These are phyloP conservation scores for Monosporascus ibericus DNA, from an alignment of 2,329 filamentous ascomycete genomes.

Conservation along the genomic window DNA sequence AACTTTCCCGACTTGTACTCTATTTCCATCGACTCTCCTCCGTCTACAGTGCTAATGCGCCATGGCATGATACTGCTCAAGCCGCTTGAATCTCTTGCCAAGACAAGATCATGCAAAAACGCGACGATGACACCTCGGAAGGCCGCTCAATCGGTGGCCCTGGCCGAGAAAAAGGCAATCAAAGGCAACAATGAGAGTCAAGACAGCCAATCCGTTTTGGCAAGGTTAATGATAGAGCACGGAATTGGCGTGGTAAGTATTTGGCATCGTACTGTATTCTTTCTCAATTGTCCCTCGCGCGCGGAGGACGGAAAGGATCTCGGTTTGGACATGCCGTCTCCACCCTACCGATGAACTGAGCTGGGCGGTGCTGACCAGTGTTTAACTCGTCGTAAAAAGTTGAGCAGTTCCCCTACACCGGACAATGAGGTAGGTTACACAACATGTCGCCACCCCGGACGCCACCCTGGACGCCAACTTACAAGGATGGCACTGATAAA, in stretches of 20 bases:
- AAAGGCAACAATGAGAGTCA: conserved; percentile 20
- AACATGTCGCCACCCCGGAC: not conserved
- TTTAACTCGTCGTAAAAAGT: conserved; percentile 8
- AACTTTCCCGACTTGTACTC: not conserved
- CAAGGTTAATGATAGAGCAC: conserved; percentile 15
- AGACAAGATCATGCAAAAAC: not conserved
- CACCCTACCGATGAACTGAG: not conserved
- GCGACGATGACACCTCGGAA: conserved; percentile 2
- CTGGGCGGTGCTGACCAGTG: no score
- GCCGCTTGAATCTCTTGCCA: not conserved
- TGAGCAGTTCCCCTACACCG: conserved; percentile 11
- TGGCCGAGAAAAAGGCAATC: conserved; percentile 12
- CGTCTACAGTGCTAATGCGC: no score
- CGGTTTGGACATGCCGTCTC: not conserved
- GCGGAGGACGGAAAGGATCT: no score
- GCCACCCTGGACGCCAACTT: conserved; percentile 1
- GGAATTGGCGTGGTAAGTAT: conserved; percentile 23
- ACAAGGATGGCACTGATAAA: conserved; percentile 23
- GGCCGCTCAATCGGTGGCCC: conserved; percentile 8
- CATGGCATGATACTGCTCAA: not conserved
- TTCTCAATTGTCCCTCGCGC: no score
- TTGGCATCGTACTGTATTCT: not conserved
- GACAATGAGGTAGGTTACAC: conserved; percentile 1
- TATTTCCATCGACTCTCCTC: no score
- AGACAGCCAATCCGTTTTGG: conserved; percentile 20